A percentile compares a stretch with the other conserved stretches of the same genome.
Conservation (phyloP, 192 early-diverging fungal species). For the Spinellus fusiger region DNA sequence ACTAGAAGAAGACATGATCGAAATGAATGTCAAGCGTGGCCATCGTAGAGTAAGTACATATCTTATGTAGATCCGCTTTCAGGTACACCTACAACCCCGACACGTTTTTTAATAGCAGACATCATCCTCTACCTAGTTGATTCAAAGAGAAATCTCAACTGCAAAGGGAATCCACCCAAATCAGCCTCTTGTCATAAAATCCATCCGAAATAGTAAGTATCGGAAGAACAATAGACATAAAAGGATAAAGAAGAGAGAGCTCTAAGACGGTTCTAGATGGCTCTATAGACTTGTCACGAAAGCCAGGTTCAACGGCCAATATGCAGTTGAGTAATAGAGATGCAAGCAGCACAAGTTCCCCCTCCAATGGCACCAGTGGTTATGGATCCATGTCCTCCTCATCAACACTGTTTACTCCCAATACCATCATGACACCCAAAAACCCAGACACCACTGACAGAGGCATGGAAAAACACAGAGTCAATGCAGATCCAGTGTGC, state of each 20-base stretch:
- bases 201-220: constrained; percentile 1
- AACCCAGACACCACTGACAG: not conserved
- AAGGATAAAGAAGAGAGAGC: not conserved
- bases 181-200: constrained; percentile 11
- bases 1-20: constrained; percentile 24
- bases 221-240: not conserved
- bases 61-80: not conserved
- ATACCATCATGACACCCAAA: not conserved
- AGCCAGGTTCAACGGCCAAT: not conserved
- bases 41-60: constrained; percentile 26
- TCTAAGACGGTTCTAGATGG: not conserved
- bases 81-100: not conserved
- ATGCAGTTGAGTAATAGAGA: not conserved
- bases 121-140: constrained; percentile 7
- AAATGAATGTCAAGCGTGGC: constrained; percentile 26
- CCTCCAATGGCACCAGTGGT: not conserved
- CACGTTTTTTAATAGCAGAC: not conserved
- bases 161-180: constrained; percentile 19
- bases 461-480: not conserved
- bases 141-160: constrained; percentile 26
- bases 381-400: not conserved
- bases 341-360: not conserved
- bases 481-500: not conserved
- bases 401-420: not conserved
- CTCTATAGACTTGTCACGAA: not conserved